Percentiles rank a stretch among this genome's conserved stretches.
These are phyloP conservation scores for Talaromyces amestolkiae DNA, from an alignment of 2,329 filamentous ascomycete genomes.

Conservation along the genomic window DNA sequence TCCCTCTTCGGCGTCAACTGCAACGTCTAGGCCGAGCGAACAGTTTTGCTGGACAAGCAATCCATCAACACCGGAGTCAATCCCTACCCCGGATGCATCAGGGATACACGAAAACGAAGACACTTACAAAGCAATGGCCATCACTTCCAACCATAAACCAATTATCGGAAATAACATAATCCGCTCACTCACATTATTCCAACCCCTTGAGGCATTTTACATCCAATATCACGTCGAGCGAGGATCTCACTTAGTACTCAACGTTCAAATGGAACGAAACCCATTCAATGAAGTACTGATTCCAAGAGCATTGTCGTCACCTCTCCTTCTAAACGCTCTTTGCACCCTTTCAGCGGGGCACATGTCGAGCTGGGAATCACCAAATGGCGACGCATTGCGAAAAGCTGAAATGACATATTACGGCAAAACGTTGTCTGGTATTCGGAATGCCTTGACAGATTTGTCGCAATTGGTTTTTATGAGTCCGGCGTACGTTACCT, in stretches of 20 bases:
- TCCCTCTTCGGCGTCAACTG: background rate
- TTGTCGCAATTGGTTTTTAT: conserved; percentile 21
- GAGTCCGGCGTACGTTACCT: background rate
- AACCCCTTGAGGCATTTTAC: conserved; percentile 33
- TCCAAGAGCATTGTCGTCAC: conserved; percentile 36
- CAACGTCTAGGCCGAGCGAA: background rate
- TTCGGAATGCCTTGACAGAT: conserved; percentile 29
- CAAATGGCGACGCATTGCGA: conserved; percentile 24
- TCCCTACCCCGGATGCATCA: background rate
- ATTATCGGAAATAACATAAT: background rate
- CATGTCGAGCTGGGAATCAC: conserved; percentile 32
- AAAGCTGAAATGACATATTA: conserved; percentile 36
- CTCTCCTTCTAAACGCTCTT: conserved; percentile 37
- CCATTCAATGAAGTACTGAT: conserved; percentile 37
- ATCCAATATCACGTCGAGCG: conserved; percentile 39
- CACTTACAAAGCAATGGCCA: background rate
- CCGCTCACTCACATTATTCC: background rate
- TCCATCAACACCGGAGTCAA: background rate
- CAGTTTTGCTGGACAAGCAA: background rate
- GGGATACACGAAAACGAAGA: background rate
- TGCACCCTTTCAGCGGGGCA: conserved; percentile 40
- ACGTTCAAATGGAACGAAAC: conserved; percentile 38
- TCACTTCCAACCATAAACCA: background rate
- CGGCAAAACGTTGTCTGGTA: conserved; percentile 32
- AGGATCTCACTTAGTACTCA: conserved; percentile 35